phyloP scores from a whole-genome alignment of 2,329 filamentous ascomycete species.

The Fusarium verrucosum region DNA sequence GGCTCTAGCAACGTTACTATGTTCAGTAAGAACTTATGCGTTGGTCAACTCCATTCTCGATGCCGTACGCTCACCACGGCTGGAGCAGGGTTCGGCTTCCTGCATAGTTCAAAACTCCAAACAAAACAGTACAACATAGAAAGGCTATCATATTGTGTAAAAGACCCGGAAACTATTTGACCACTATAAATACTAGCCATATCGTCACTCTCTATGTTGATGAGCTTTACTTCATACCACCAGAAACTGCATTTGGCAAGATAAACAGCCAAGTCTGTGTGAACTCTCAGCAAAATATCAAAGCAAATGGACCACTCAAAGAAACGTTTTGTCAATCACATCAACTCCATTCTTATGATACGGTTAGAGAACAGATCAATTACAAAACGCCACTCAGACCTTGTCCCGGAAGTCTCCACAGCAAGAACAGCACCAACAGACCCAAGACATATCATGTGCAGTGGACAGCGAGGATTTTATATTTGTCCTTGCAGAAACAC shows the following conservation, averaged over 20 bases:
- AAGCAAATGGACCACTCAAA: not conserved
- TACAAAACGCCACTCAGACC: not conserved
- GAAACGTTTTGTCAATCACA: not conserved
- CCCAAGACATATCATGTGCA: conserved; percentile 34
- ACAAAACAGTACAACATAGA: not conserved
- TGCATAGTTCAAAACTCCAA: conserved; percentile 15
- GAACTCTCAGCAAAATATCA: not conserved
- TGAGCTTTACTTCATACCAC: not conserved
- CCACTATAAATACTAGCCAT: not conserved
- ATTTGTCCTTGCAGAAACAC: conserved; percentile 41
- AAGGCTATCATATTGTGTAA: not conserved
- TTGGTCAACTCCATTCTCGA: not conserved
- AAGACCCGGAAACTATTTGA: not conserved
- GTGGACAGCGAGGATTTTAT: conserved; percentile 40
- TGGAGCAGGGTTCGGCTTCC: conserved; percentile 21
- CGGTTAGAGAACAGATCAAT: not conserved
- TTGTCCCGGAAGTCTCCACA: not conserved
- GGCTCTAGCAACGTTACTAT: not conserved
- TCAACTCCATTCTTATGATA: not conserved
- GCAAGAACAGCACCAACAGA: not conserved
- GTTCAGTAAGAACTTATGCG: not conserved
- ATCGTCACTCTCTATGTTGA: not conserved
- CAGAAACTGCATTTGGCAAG: not conserved
- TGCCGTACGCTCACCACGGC: conserved; percentile 6
- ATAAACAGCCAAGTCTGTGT: not conserved